A percentile compares a stretch with the other conserved stretches of the same genome.
phyloP scores from a whole-genome alignment of 345 rosid species.

The Erodium maritimum region DNA sequence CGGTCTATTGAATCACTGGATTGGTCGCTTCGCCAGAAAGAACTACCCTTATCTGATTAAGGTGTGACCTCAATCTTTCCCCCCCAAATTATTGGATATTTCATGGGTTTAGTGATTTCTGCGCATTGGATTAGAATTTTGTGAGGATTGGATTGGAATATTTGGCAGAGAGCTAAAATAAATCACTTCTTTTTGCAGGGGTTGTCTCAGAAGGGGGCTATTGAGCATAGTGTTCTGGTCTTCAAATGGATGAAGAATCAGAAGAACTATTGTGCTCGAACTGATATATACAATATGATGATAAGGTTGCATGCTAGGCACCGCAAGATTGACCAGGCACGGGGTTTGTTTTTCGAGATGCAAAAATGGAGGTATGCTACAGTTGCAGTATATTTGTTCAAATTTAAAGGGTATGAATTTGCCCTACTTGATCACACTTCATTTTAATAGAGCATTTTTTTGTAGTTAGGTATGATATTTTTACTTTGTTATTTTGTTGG shows the following conservation, averaged over 20 bases:
- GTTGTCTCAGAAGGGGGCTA: conserved; percentile 57
- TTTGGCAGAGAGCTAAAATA: not conserved
- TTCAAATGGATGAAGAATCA: conserved; percentile 77
- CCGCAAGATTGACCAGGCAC: conserved; percentile 65
- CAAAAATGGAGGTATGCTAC: conserved; percentile 69
- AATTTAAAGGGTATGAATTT: no score
- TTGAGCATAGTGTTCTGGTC: conserved; percentile 51
- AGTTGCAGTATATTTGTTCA: no score
- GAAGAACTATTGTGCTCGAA: conserved; percentile 71
- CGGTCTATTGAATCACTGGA: conserved; percentile 64
- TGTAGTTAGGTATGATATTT: no score
- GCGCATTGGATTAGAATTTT: not conserved
- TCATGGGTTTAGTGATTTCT: no score
- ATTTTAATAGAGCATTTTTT: no score
- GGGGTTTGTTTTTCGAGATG: conserved; percentile 95
- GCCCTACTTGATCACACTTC: no score
- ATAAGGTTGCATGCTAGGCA: conserved; percentile 79
- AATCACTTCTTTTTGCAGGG: conserved; percentile 29
- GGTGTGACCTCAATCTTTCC: conserved; percentile 15
- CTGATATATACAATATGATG: conserved; percentile 78
- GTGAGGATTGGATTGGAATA: not conserved
- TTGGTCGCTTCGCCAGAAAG: conserved; percentile 71
- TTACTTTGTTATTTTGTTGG: no score
- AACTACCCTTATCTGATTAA: conserved; percentile 62
- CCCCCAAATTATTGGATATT: no score